Percentiles rank a stretch among this genome's conserved stretches.
Evolutionary conservation across 257 asterid genomes (phyloP).

Genomic region (Paraleonurus japonicus): DNA sequence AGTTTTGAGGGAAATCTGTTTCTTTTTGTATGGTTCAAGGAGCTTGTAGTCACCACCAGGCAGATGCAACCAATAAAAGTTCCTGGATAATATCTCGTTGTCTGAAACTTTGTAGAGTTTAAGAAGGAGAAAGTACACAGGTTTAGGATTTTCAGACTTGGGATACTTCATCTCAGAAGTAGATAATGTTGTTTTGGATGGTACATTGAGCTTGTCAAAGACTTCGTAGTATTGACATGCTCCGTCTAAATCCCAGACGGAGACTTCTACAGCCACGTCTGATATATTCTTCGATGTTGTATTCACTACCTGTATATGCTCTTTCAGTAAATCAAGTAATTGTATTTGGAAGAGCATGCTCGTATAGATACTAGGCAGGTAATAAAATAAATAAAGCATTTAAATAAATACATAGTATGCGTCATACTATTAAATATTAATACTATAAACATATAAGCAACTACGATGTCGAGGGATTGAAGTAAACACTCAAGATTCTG

Average conservation of each 20-base stretch:
- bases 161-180: slow-evolving; percentile 74
- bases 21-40: slow-evolving; percentile 63
- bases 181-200: slow-evolving; percentile 59
- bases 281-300: slow-evolving; percentile 58
- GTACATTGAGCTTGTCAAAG: slow-evolving; percentile 59
- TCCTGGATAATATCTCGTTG: slow-evolving; percentile 63
- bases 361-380: background rate
- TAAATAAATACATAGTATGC: background rate
- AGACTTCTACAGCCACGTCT: slow-evolving; percentile 70
- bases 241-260: slow-evolving; percentile 84
- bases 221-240: slow-evolving; percentile 60
- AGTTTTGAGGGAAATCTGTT: slow-evolving; percentile 50
- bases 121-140: slow-evolving; percentile 88
- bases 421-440: background rate
- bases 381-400: background rate
- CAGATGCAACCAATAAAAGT: slow-evolving; percentile 92
- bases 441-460: background rate
- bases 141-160: slow-evolving; percentile 61
- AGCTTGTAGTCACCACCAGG: slow-evolving; percentile 79
- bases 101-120: slow-evolving; percentile 65
- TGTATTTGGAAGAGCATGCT: background rate
- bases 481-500: background rate
- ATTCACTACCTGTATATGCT: slow-evolving; percentile 58
- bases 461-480: background rate
- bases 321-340: background rate